Conservation (phyloP, 768 basidiomycete genomes). For the Chiua virens region DNA sequence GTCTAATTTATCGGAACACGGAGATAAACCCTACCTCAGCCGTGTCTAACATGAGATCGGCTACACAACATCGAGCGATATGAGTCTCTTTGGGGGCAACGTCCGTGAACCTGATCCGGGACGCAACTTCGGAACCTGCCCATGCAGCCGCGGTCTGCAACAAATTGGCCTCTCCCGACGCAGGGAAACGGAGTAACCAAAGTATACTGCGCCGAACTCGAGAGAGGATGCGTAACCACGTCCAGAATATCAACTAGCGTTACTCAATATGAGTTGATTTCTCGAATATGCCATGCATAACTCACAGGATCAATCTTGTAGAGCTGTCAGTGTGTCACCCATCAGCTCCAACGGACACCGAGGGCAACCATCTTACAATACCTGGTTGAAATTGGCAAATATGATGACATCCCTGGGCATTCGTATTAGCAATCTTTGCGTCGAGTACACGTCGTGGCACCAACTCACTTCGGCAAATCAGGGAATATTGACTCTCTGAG, state of each 20-base stretch:
- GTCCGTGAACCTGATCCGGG: constrained; percentile 48
- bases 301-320: constrained; percentile 48
- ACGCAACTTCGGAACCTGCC: constrained; percentile 46
- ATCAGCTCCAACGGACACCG: constrained; percentile 7
- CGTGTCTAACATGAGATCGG: constrained; percentile 53
- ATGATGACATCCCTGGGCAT: constrained; percentile 40
- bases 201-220: constrained; percentile 46
- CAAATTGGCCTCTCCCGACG: constrained; percentile 46
- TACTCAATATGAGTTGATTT: constrained; percentile 6
- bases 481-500: constrained; percentile 44
- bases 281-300: background rate
- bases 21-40: constrained; percentile 38
- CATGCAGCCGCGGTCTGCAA: constrained; percentile 41
- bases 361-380: constrained; percentile 16
- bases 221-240: constrained; percentile 49
- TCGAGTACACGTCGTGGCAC: background rate
- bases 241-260: constrained; percentile 40
- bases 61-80: constrained; percentile 45
- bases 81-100: constrained; percentile 47
- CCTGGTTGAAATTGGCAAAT: constrained; percentile 57
- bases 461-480: constrained; percentile 39
- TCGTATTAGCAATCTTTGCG: background rate
- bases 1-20: background rate
- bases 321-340: constrained; percentile 27
- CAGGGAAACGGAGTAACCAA: constrained; percentile 54